Evolutionary conservation across 75 land plant genomes (phyloP).

Genomic region (Sequoiadendron giganteum): DNA sequence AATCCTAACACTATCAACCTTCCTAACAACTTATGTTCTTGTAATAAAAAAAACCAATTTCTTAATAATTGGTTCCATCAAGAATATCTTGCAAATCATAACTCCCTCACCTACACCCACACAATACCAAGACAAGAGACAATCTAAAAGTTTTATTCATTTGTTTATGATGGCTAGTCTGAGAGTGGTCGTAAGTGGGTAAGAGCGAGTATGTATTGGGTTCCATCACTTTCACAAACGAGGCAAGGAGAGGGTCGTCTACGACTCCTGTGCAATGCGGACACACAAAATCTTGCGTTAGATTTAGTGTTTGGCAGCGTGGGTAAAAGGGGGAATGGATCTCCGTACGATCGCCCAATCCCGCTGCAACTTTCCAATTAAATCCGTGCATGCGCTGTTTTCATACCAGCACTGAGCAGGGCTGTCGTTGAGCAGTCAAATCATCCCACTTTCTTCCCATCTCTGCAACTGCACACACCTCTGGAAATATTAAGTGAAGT

Average conservation of each 20-base stretch:
- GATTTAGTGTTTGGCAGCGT: background rate
- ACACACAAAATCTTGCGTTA: constrained; percentile 2
- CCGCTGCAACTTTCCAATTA: constrained; percentile 2
- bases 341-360: background rate
- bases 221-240: too few relatives aligned
- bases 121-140: too few relatives aligned
- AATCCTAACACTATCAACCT: too few relatives aligned
- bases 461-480: background rate
- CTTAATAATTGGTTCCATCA: too few relatives aligned
- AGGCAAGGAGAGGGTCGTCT: background rate
- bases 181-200: too few relatives aligned
- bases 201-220: too few relatives aligned
- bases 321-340: constrained; percentile 1
- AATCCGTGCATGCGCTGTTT: constrained; percentile 6
- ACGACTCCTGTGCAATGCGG: background rate
- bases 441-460: background rate
- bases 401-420: background rate
- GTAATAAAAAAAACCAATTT: too few relatives aligned
- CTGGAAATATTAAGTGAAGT: background rate
- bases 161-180: too few relatives aligned
- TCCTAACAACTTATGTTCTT: too few relatives aligned
- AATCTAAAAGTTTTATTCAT: too few relatives aligned
- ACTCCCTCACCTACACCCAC: too few relatives aligned
- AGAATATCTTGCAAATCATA: too few relatives aligned
- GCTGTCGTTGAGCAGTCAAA: background rate